Conservation (phyloP, 2,329 filamentous ascomycete species). For the Colletotrichum ledebouriae region DNA sequence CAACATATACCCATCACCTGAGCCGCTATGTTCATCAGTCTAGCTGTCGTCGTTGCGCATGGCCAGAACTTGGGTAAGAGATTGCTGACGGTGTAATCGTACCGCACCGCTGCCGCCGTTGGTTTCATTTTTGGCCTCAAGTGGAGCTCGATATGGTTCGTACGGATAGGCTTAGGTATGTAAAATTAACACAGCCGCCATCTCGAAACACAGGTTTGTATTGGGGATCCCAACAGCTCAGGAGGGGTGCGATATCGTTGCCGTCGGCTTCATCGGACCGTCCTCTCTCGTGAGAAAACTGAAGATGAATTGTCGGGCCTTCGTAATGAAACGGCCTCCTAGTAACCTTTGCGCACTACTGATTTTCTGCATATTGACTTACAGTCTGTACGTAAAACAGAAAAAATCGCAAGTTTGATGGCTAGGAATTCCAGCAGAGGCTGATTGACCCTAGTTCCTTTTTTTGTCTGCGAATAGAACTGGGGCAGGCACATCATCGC, state of each 20-base stretch:
- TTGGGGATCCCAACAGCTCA: slow-evolving; percentile 27
- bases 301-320: slow-evolving; percentile 4
- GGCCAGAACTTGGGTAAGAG: background rate
- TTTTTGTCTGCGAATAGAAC: slow-evolving; percentile 23
- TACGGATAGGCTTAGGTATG: slow-evolving; percentile 22
- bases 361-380: background rate
- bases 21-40: background rate
- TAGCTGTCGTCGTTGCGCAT: background rate
- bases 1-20: background rate
- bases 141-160: background rate
- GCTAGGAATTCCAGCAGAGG: slow-evolving; percentile 19
- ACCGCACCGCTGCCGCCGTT: background rate
- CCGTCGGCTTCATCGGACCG: slow-evolving; percentile 7
- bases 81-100: background rate
- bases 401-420: slow-evolving; percentile 14
- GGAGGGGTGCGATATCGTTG: background rate
- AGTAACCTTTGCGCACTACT: too few species aligned
- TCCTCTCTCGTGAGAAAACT: slow-evolving; percentile 13
- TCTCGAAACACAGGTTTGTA: slow-evolving; percentile 17
- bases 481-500: slow-evolving; percentile 20
- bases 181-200: slow-evolving; percentile 19
- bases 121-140: background rate
- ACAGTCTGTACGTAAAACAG: slow-evolving; percentile 19
- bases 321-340: background rate
- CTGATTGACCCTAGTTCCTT: background rate